Percentiles rank a stretch among this genome's conserved stretches.
Conservation (phyloP, 352 stramenopile genomes). For the Globisporangium alternatum region DNA sequence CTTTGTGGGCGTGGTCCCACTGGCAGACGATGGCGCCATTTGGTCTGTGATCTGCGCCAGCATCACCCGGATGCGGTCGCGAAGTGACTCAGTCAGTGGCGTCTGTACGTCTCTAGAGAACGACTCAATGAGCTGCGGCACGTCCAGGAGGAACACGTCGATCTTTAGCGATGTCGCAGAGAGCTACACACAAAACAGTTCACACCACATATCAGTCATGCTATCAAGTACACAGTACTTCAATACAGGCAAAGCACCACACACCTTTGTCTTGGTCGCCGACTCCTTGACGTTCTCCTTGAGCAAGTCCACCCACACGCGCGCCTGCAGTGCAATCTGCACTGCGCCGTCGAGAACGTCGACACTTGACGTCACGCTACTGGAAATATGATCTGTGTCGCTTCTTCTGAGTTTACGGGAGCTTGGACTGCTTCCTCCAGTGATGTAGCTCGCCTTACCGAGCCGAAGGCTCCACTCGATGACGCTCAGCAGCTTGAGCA, state of each 20-base stretch:
- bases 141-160: constrained; percentile 63
- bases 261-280: constrained; percentile 40
- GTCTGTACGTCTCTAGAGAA: constrained; percentile 47
- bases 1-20: constrained; percentile 9
- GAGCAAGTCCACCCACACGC: constrained; percentile 37
- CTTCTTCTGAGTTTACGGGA: neutral
- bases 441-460: constrained; percentile 29
- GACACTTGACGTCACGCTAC: neutral
- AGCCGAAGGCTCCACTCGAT: constrained; percentile 44
- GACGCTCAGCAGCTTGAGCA: constrained; percentile 44
- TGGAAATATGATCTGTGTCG: neutral
- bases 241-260: neutral
- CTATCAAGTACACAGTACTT: neutral
- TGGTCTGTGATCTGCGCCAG: constrained; percentile 37
- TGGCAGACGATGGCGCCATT: constrained; percentile 25
- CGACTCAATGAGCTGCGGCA: constrained; percentile 32
- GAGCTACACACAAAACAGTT: constrained; percentile 25
- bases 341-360: constrained; percentile 20
- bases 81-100: constrained; percentile 21
- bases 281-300: constrained; percentile 42
- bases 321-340: constrained; percentile 19
- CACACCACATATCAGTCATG: neutral
- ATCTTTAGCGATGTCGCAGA: constrained; percentile 57
- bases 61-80: constrained; percentile 30
- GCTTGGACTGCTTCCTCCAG: constrained; percentile 5